These are phyloP conservation scores for Monosiga brevicollis DNA, from an alignment of 78 protist species.

Conservation along the genomic window DNA sequence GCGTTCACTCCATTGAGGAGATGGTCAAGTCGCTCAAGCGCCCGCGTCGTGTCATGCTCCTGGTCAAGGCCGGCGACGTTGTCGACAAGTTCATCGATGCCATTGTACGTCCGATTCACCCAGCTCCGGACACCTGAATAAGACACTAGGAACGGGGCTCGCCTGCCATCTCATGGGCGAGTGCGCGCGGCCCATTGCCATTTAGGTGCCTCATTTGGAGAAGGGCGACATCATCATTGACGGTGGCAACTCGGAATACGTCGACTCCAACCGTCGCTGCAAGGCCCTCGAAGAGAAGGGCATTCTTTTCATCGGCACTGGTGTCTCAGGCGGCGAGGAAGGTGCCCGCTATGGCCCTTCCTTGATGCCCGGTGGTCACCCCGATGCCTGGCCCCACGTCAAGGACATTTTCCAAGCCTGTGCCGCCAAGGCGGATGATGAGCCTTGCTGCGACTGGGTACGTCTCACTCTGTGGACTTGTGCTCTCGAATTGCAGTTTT, in stretches of 20 bases:
- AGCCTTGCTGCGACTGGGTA: slow-evolving; percentile 78
- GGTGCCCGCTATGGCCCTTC: slow-evolving; percentile 96
- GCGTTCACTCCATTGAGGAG: slow-evolving; percentile 53
- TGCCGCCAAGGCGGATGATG: slow-evolving; percentile 63
- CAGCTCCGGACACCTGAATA: too few relatives aligned
- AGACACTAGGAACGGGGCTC: too few relatives aligned
- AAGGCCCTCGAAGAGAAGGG: slow-evolving; percentile 49
- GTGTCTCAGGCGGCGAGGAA: slow-evolving; percentile 93
- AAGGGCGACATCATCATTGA: slow-evolving; percentile 85
- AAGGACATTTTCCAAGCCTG: slow-evolving; percentile 67
- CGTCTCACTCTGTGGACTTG: too few relatives aligned
- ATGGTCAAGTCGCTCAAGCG: slow-evolving; percentile 45
- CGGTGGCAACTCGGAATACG: slow-evolving; percentile 88
- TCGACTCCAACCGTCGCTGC: slow-evolving; percentile 64
- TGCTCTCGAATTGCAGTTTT: too few relatives aligned
- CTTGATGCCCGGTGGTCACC: slow-evolving; percentile 93
- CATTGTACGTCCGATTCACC: background rate
- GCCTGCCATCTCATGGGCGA: background rate
- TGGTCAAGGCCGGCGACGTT: slow-evolving; percentile 83
- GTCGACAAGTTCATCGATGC: slow-evolving; percentile 63
- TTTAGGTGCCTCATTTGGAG: slow-evolving; percentile 46
- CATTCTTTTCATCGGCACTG: slow-evolving; percentile 65
- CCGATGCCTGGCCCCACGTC: slow-evolving; percentile 51
- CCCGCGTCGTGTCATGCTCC: slow-evolving; percentile 79
- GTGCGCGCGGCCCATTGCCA: slow-evolving; percentile 25